Conservation (phyloP, 2,329 filamentous ascomycete species). For the Atkinsonella hypoxylon region DNA sequence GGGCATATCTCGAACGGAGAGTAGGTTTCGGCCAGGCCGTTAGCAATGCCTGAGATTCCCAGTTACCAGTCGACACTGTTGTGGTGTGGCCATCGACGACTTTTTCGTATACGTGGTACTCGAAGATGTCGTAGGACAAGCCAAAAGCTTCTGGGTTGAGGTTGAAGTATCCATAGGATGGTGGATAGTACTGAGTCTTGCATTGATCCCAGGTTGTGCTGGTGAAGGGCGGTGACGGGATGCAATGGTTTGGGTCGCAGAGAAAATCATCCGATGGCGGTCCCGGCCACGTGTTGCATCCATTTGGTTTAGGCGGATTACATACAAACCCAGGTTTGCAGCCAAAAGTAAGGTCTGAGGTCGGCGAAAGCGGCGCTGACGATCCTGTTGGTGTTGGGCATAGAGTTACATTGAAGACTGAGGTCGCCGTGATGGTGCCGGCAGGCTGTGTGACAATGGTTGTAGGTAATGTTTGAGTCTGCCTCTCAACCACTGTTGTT, state of each 20-base stretch:
- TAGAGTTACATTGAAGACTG: slow-evolving; percentile 20
- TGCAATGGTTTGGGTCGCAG: slow-evolving; percentile 34
- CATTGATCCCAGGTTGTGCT: slow-evolving; percentile 30
- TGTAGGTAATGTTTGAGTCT: slow-evolving; percentile 16
- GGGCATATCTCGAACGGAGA: not conserved
- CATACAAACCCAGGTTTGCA: slow-evolving; percentile 42
- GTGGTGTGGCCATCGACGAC: slow-evolving; percentile 24
- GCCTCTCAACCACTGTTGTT: slow-evolving; percentile 19
- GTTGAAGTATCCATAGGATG: slow-evolving; percentile 46
- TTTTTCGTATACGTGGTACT: slow-evolving; percentile 26
- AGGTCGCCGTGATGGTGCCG: slow-evolving; percentile 17
- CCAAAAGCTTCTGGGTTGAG: slow-evolving; percentile 51
- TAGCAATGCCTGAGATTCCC: slow-evolving; percentile 38
- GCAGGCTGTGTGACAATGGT: slow-evolving; percentile 18
- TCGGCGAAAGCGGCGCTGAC: slow-evolving; percentile 18
- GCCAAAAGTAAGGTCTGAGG: slow-evolving; percentile 38
- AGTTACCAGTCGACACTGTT: slow-evolving; percentile 43
- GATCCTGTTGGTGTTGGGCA: slow-evolving; percentile 34
- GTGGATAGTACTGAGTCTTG: slow-evolving; percentile 38
- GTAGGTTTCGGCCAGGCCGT: slow-evolving; percentile 17
- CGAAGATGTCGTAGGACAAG: slow-evolving; percentile 50
- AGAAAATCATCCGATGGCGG: slow-evolving; percentile 33
- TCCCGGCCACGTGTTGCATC: slow-evolving; percentile 39
- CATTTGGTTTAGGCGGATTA: slow-evolving; percentile 34
- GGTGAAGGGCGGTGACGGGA: slow-evolving; percentile 25